Conservation (phyloP, 2,329 filamentous ascomycete genomes). For the Zarea fungicola region DNA sequence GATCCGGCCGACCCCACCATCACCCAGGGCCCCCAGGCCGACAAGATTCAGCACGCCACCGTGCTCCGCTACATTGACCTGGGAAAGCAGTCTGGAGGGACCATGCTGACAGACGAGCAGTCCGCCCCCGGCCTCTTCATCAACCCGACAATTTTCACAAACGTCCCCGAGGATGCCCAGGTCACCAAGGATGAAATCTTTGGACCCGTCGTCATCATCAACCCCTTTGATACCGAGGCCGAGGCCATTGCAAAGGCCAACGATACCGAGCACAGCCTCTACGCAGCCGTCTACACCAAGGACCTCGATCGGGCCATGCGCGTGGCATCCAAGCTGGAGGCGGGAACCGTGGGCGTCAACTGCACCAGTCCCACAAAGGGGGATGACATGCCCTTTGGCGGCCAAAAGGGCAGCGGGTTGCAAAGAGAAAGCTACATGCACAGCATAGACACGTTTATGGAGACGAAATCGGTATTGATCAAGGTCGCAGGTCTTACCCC, state of each 20-base stretch:
- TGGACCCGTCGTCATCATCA: constrained; percentile 56
- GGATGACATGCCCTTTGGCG: constrained; percentile 19
- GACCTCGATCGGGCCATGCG: constrained; percentile 41
- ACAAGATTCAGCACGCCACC: constrained; percentile 43
- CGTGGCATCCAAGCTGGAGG: constrained; percentile 48
- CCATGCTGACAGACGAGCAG: constrained; percentile 15
- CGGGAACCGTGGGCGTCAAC: constrained; percentile 57
- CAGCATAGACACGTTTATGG: constrained; percentile 18
- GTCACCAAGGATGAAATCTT: constrained; percentile 60
- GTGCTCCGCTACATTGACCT: constrained; percentile 41
- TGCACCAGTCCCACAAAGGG: constrained; percentile 28
- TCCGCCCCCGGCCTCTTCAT: constrained; percentile 22
- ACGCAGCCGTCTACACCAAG: constrained; percentile 51
- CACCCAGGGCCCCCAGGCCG: constrained; percentile 43
- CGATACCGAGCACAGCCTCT: constrained; percentile 50
- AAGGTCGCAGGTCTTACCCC: constrained; percentile 11
- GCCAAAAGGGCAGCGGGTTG: constrained; percentile 18
- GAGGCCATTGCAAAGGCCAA: constrained; percentile 30
- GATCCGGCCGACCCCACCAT: constrained; percentile 29
- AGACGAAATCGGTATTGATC: constrained; percentile 20
- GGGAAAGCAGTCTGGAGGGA: constrained; percentile 35
- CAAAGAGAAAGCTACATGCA: constrained; percentile 16
- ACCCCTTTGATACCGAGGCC: constrained; percentile 32
- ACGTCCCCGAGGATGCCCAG: constrained; percentile 22
- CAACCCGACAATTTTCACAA: constrained; percentile 24